A percentile compares a stretch with the other conserved stretches of the same genome.
Evolutionary conservation across 2,329 filamentous ascomycete genomes (phyloP).

Genomic region (Aspergillus costaricaensis): DNA sequence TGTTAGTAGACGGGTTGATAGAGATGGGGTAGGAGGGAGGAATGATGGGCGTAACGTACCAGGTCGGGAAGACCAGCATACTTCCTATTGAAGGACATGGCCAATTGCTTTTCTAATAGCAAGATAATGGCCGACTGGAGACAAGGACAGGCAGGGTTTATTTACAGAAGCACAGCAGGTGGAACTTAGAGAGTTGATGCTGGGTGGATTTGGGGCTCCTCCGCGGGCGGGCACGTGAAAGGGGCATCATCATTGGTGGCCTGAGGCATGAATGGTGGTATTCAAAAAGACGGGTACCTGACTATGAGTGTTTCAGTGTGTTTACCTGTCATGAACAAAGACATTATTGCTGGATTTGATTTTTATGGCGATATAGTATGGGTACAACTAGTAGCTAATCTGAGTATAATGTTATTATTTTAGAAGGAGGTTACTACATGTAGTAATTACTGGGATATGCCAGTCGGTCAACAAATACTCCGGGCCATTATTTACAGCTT

Average conservation of each 20-base stretch:
- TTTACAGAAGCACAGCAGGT: background rate
- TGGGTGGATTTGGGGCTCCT: background rate
- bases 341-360: too few species aligned
- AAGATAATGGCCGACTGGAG: background rate
- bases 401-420: background rate
- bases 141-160: background rate
- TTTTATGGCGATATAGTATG: too few species aligned
- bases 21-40: background rate
- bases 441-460: background rate
- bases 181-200: background rate
- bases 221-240: constrained; percentile 16
- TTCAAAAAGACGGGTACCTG: too few species aligned
- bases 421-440: background rate
- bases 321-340: too few species aligned
- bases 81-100: constrained; percentile 76
- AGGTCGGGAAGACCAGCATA: constrained; percentile 80
- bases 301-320: too few species aligned
- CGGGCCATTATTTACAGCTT: background rate
- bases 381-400: too few species aligned
- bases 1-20: constrained; percentile 5
- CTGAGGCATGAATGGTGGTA: background rate
- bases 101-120: background rate
- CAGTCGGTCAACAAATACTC: background rate
- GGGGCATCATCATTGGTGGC: constrained; percentile 8
- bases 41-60: constrained; percentile 48